A percentile compares a stretch with the other conserved stretches of the same genome.
These are phyloP conservation scores for Emericellopsis atlantica DNA, from an alignment of 2,329 filamentous ascomycete species.

Conservation along the genomic window DNA sequence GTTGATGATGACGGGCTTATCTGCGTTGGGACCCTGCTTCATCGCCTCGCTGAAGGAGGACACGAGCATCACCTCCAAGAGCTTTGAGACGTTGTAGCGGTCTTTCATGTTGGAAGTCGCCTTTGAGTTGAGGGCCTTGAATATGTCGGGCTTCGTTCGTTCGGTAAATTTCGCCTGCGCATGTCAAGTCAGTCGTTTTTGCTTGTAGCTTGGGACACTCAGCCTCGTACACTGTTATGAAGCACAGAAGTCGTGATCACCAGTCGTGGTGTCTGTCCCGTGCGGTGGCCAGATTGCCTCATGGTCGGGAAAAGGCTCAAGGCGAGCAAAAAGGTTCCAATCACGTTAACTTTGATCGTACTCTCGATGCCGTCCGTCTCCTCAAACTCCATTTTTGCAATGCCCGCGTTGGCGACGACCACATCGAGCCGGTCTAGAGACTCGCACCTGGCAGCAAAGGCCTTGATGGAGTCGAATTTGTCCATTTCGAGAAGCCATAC, in stretches of 20 bases:
- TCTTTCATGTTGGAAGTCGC: background rate
- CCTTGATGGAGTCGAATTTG: conserved; percentile 20
- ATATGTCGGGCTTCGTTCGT: background rate
- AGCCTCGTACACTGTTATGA: background rate
- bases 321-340: conserved; percentile 11
- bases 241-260: background rate
- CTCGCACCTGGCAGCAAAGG: conserved; percentile 16
- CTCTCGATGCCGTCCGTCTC: conserved; percentile 25
- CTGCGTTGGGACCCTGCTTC: background rate
- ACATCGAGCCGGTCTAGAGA: conserved; percentile 21
- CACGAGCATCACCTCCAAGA: conserved; percentile 13
- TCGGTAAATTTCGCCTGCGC: background rate
- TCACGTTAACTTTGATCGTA: conserved; percentile 31
- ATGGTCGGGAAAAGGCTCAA: background rate
- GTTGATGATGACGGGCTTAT: background rate
- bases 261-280: background rate
- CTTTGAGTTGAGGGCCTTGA: background rate
- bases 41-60: background rate
- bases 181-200: too few species aligned
- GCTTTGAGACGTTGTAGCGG: conserved; percentile 16
- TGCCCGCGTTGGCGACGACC: conserved; percentile 19
- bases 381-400: conserved; percentile 8
- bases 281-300: background rate
- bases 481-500: conserved; percentile 20
- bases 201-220: too few species aligned